Evolutionary conservation across 352 stramenopile species (phyloP).

Genomic region (Globisporangium mamillatum): DNA sequence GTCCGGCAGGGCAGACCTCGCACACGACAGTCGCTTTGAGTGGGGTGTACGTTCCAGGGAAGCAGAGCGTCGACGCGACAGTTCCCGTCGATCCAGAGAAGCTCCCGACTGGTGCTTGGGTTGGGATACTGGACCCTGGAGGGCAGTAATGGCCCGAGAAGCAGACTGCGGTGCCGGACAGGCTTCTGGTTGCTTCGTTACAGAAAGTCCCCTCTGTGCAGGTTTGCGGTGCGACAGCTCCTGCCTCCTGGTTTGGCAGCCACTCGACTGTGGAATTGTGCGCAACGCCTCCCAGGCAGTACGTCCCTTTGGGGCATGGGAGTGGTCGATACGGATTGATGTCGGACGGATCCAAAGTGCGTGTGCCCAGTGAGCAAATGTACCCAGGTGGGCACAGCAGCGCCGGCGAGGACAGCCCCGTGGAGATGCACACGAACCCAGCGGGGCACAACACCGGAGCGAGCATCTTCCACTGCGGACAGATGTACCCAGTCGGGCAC

Average conservation of each 20-base stretch:
- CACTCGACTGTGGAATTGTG: conserved; percentile 91
- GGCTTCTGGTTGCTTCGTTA: conserved; percentile 65
- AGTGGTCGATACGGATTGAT: conserved; percentile 70
- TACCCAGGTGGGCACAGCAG: conserved; percentile 94
- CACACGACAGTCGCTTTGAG: conserved; percentile 87
- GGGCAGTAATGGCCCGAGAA: conserved; percentile 96
- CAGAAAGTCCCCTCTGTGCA: conserved; percentile 97
- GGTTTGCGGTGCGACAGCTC: conserved; percentile 85
- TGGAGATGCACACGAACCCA: conserved; percentile 95
- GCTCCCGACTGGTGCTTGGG: conserved; percentile 89
- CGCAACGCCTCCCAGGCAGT: conserved; percentile 95
- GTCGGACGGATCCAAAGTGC: conserved; percentile 87
- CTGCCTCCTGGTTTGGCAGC: conserved; percentile 82
- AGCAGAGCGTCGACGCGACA: conserved; percentile 94
- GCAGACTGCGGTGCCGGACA: conserved; percentile 86
- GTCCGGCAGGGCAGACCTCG: conserved; percentile 91
- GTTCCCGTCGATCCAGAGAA: conserved; percentile 87
- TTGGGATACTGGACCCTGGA: conserved; percentile 82
- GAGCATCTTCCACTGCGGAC: conserved; percentile 81
- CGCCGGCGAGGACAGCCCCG: conserved; percentile 86
- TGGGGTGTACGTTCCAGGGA: conserved; percentile 96
- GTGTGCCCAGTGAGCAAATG: conserved; percentile 91
- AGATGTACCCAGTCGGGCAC: conserved; percentile 94
- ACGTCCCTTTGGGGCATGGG: conserved; percentile 90
- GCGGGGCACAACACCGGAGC: conserved; percentile 85